These are phyloP conservation scores for Juncus inflexus DNA, from an alignment of 176 grass and related monocot genomes.

Conservation along the genomic window DNA sequence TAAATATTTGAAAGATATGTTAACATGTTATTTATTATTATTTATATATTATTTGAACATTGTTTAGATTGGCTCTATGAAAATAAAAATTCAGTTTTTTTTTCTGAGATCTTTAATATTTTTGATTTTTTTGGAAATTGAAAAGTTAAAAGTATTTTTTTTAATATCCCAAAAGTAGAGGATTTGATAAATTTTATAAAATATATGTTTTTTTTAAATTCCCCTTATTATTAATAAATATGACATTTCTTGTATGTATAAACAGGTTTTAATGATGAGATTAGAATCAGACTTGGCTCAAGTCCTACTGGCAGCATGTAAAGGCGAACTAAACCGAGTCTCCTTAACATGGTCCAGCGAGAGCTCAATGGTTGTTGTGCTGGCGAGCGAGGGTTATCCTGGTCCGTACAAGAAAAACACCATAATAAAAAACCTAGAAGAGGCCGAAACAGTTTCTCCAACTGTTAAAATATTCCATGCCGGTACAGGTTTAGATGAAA, in stretches of 20 bases:
- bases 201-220: constrained; percentile 7
- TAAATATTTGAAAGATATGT: no score
- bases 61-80: no score
- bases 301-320: constrained; percentile 65
- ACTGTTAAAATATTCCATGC: constrained; percentile 90
- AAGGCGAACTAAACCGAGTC: constrained; percentile 48
- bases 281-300: constrained; percentile 72
- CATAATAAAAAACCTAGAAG: constrained; percentile 61
- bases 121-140: no score
- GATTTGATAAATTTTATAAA: no score
- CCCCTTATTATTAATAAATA: constrained; percentile 5
- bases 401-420: constrained; percentile 68
- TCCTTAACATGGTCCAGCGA: constrained; percentile 62
- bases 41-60: no score
- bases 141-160: no score
- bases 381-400: constrained; percentile 79
- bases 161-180: no score
- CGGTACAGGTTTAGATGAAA: constrained; percentile 45
- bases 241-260: not conserved
- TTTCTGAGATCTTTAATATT: no score
- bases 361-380: constrained; percentile 70
- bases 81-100: no score
- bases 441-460: constrained; percentile 57
- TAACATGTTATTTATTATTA: no score
- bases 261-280: constrained; percentile 75